phyloP scores from a whole-genome alignment of 768 basidiomycete species.

The Suillus alpinus region DNA sequence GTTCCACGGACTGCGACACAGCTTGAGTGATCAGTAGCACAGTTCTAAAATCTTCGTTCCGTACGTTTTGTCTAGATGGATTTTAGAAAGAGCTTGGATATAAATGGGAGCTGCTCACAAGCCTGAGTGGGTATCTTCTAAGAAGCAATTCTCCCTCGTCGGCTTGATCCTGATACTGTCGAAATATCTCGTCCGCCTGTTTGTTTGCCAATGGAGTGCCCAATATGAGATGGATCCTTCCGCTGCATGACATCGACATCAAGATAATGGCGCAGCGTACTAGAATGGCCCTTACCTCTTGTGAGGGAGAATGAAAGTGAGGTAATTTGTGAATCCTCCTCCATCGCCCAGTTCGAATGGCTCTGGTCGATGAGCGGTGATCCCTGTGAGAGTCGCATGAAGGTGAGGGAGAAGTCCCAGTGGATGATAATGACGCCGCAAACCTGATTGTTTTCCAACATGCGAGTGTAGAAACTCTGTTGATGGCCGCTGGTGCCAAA shows the following conservation, averaged over 20 bases:
- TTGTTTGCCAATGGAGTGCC: slow-evolving; percentile 36
- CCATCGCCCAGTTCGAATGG: slow-evolving; percentile 18
- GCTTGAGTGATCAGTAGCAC: not conserved
- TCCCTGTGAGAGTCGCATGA: slow-evolving; percentile 12
- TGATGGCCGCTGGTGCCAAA: slow-evolving; percentile 32
- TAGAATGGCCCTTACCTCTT: slow-evolving; percentile 33
- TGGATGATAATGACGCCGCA: not conserved
- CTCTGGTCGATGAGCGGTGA: slow-evolving; percentile 15
- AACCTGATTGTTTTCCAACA: slow-evolving; percentile 30
- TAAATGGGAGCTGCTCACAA: slow-evolving; percentile 39
- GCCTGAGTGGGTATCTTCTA: slow-evolving; percentile 68
- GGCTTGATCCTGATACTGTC: slow-evolving; percentile 67
- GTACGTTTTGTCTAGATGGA: slow-evolving; percentile 66
- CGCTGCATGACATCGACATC: slow-evolving; percentile 32
- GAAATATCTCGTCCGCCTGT: slow-evolving; percentile 56
- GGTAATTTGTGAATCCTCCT: slow-evolving; percentile 28
- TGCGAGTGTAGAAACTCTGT: slow-evolving; percentile 26
- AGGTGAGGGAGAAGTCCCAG: not conserved
- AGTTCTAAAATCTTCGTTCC: not conserved
- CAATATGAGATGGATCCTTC: slow-evolving; percentile 58
- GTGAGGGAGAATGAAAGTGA: slow-evolving; percentile 51
- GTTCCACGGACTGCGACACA: slow-evolving; percentile 56
- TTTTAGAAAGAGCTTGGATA: slow-evolving; percentile 10
- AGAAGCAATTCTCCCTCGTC: slow-evolving; percentile 53
- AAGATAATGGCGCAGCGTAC: not conserved